Percentiles rank a stretch among this genome's conserved stretches.
phyloP scores from a whole-genome alignment of 768 basidiomycete species.

The Termitomyces sp. region DNA sequence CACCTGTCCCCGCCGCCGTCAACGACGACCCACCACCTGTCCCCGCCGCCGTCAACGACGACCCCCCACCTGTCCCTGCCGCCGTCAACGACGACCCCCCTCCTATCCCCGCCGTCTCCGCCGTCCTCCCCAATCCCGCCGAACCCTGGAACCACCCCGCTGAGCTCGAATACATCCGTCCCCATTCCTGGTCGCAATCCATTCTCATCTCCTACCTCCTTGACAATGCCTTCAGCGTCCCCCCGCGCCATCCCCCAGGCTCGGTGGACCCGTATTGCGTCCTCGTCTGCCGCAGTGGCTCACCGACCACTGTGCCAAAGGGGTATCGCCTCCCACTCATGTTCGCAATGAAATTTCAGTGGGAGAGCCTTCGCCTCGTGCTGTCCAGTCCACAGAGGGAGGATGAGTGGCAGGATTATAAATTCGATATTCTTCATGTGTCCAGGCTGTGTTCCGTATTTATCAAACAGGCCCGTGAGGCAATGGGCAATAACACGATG shows the following conservation, averaged over 20 bases:
- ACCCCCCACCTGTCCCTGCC: neutral
- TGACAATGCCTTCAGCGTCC: slow-evolving; percentile 30
- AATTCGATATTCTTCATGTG: slow-evolving; percentile 39
- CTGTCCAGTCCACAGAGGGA: slow-evolving; percentile 25
- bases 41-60: neutral
- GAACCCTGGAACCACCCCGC: slow-evolving; percentile 33
- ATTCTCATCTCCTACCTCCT: slow-evolving; percentile 27
- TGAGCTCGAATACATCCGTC: slow-evolving; percentile 31
- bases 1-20: neutral
- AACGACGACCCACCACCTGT: neutral
- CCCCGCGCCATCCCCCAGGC: slow-evolving; percentile 17
- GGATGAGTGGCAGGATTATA: slow-evolving; percentile 35
- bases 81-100: neutral
- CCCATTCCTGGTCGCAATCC: slow-evolving; percentile 25
- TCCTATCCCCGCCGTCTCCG: neutral
- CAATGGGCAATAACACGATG: slow-evolving; percentile 21
- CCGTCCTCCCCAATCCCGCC: neutral
- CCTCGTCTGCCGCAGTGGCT: slow-evolving; percentile 14
- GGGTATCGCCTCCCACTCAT: slow-evolving; percentile 38
- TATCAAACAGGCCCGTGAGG: slow-evolving; percentile 25
- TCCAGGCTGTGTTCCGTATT: slow-evolving; percentile 31
- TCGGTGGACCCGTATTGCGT: slow-evolving; percentile 13
- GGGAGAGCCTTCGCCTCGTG: slow-evolving; percentile 35
- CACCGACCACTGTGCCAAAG: slow-evolving; percentile 23
- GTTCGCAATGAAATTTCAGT: slow-evolving; percentile 39